phyloP scores from a whole-genome alignment of 306 rosid species.

The Aeschynomene evenia region DNA sequence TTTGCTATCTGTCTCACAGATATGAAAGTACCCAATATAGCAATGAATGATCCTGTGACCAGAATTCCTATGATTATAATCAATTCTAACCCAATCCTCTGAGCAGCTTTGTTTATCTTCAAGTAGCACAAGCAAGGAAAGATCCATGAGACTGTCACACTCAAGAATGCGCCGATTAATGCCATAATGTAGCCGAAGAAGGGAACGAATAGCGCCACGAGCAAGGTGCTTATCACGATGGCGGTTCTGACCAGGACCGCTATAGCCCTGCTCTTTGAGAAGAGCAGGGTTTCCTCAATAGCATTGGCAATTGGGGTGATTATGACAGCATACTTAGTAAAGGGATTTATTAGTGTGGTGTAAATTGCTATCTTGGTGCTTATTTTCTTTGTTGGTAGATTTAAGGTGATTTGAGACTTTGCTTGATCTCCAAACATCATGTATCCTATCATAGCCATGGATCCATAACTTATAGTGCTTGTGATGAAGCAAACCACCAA shows the following conservation, averaged over 20 bases:
- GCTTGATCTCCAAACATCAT: conserved; percentile 52
- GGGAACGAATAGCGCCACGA: conserved; percentile 58
- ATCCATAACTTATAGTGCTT: conserved; percentile 55
- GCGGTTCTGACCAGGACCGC: conserved; percentile 51
- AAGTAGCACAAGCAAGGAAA: conserved; percentile 70
- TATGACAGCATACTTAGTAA: conserved; percentile 62
- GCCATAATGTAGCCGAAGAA: conserved; percentile 69
- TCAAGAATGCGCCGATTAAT: conserved; percentile 54
- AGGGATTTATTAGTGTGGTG: conserved; percentile 62
- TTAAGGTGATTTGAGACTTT: conserved; percentile 64
- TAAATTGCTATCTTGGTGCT: conserved; percentile 59
- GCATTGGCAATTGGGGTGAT: conserved; percentile 57
- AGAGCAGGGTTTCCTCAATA: conserved; percentile 45
- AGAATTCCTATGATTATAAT: conserved; percentile 42
- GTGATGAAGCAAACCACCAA: conserved; percentile 50
- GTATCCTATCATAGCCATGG: conserved; percentile 60
- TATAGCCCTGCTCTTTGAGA: not conserved
- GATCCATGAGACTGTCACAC: conserved; percentile 43
- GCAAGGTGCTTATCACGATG: conserved; percentile 44
- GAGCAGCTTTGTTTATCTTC: conserved; percentile 52
- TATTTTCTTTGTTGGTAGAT: conserved; percentile 49
- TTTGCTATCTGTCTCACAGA: conserved; percentile 48
- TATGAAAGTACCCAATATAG: conserved; percentile 46
- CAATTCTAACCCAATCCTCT: conserved; percentile 48
- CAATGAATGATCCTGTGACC: conserved; percentile 43